These are phyloP conservation scores for Eucalyptus grandis DNA, from an alignment of 345 rosid species.

Conservation along the genomic window DNA sequence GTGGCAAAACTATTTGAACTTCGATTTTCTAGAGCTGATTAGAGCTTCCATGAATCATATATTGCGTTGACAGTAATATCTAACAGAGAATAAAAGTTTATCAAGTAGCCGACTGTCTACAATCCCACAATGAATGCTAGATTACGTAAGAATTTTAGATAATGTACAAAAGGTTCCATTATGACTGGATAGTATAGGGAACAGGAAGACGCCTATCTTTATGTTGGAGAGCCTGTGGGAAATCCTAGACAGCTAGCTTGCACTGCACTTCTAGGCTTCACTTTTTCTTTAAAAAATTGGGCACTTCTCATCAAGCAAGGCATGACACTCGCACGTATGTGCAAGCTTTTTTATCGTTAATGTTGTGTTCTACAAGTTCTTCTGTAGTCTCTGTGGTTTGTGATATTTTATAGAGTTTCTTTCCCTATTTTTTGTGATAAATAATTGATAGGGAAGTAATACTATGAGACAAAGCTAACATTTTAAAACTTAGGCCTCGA, in stretches of 20 bases:
- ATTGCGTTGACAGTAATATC: not conserved
- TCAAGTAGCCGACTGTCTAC: not conserved
- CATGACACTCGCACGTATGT: not conserved
- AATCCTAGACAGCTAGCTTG: not conserved
- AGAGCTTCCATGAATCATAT: not conserved
- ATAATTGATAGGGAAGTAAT: not conserved
- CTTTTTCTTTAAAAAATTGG: not conserved
- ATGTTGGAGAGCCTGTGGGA: not conserved
- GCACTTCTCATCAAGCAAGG: not conserved
- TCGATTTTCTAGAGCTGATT: not conserved
- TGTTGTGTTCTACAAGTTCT: not conserved
- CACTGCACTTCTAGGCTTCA: not conserved
- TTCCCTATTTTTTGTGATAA: not conserved
- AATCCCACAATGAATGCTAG: not conserved
- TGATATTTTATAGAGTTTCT: not conserved
- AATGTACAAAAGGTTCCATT: not conserved
- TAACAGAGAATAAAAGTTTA: not conserved
- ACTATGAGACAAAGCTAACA: not conserved
- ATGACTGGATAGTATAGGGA: not conserved
- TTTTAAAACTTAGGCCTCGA: not conserved
- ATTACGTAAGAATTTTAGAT: not conserved
- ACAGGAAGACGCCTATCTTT: not conserved
- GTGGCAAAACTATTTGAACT: not conserved
- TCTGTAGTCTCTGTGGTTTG: not conserved
- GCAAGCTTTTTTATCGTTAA: not conserved